Base-by-base conservation (phyloP, 768 basidiomycete species). In the Sutorius australiensis region DNA sequence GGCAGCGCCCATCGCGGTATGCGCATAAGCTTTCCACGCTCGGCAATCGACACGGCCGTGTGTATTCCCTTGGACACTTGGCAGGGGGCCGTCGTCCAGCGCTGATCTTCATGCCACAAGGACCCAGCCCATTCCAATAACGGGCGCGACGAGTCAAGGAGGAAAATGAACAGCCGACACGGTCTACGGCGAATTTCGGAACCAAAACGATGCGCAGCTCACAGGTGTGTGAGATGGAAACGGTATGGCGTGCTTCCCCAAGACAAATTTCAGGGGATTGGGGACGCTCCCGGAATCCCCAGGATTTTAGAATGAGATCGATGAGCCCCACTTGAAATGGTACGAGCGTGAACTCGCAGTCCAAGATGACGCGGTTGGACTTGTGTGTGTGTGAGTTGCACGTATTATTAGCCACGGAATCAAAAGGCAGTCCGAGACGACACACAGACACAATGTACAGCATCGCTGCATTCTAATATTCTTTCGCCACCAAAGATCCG, bases 51-150 rank as follows among this genome's bases (percentile, higher is more conserved):
- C 8, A 12, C 45, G 10, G 3, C 2, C 38, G 39, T 14, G 46
- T 28, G 30, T 16, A 12, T 31, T 32, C 33, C 2, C 24, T 24
- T 24, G 24, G 24, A 24, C 24, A 24, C 24, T 24, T 24, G 24
- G 24, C 24, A 24, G 24, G 24, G n/a, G 43, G 43, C 43, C 56
- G 38, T 40, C 28, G 42, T 59, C 48, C 46, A 32, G 19, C 51
- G 57, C 41, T 62, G 54, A 62, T 57, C 61, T 53, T 45, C 51
- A 41, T 39, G 60, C 61, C 59, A 57, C 61, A 53, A 13, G 37
- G 53, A 50, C 54, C 49, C 30, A 13, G 41, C 50, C 48, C 46
- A 21, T 40, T 24, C 52, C n/a, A 16, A 36, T 36, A 36, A 8
- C 36, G 5, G 36, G 36, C 36, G 34, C 34, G 16, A n/a, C 16